Conservation (phyloP, 1,139 yeast genomes). For the Scheffersomyces quercinus region DNA sequence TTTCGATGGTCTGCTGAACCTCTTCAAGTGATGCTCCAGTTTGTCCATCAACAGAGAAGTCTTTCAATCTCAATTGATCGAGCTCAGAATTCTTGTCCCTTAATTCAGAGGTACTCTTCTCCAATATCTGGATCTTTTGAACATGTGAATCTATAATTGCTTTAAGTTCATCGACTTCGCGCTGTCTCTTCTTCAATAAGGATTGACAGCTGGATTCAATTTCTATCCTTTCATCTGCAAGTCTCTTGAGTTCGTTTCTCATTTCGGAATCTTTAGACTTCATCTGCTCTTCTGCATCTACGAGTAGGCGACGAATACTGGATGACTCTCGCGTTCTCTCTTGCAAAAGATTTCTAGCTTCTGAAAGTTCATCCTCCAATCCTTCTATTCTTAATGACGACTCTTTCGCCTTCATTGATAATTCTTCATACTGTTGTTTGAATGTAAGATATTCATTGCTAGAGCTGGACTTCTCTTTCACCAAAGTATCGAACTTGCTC, state of each 20-base stretch:
- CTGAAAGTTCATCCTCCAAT: constrained; percentile 78
- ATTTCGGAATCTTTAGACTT: constrained; percentile 41
- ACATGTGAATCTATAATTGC: constrained; percentile 28
- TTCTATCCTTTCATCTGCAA: constrained; percentile 60
- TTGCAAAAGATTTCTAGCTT: constrained; percentile 67
- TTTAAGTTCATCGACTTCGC: constrained; percentile 49
- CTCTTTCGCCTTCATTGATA: constrained; percentile 68
- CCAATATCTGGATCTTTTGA: constrained; percentile 33
- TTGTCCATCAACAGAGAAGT: constrained; percentile 22
- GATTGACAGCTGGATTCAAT: constrained; percentile 56
- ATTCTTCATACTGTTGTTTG: constrained; percentile 77
- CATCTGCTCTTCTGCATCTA: constrained; percentile 66
- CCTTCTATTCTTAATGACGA: constrained; percentile 59
- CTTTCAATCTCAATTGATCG: constrained; percentile 7
- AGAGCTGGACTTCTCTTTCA: constrained; percentile 48
- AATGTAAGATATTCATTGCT: constrained; percentile 57
- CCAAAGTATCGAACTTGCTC: constrained; percentile 49
- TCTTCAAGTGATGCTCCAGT: constrained; percentile 24
- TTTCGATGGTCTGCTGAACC: constrained; percentile 35
- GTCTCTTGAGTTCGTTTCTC: constrained; percentile 25
- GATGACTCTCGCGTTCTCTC: constrained; percentile 80
- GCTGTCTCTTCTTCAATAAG: constrained; percentile 49
- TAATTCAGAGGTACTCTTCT: constrained; percentile 40
- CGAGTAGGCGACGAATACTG: constrained; percentile 65
- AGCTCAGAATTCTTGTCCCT: constrained; percentile 19